Conservation (phyloP, 768 basidiomycete species). For the Leccinum olivaceopallidum region DNA sequence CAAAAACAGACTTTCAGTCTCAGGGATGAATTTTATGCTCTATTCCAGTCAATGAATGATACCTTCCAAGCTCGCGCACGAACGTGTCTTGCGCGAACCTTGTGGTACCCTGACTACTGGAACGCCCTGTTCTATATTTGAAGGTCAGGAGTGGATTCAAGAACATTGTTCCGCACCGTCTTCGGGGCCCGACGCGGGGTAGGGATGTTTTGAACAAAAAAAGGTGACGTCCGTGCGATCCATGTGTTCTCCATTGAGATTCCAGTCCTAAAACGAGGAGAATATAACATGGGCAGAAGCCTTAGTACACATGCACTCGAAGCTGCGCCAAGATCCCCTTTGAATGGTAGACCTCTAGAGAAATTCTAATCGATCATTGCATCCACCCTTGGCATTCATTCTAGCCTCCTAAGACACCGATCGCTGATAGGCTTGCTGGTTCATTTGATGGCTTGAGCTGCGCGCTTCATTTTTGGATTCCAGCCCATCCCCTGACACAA, state of each 20-base stretch:
- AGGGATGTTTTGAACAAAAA: neutral
- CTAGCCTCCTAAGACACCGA: neutral
- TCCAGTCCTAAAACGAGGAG: neutral
- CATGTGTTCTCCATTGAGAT: neutral
- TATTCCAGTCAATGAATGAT: neutral
- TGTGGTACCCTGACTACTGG: neutral
- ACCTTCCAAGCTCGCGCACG: neutral
- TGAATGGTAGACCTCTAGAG: neutral
- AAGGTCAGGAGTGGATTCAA: neutral
- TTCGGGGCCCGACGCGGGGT: neutral
- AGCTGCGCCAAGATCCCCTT: neutral
- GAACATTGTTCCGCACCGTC: neutral
- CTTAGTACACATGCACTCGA: too few relatives aligned
- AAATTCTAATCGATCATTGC: neutral
- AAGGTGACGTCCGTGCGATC: neutral
- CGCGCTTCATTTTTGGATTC: neutral
- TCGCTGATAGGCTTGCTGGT: neutral
- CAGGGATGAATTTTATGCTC: neutral
- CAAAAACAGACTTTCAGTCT: neutral
- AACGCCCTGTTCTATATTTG: neutral
- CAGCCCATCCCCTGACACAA: neutral
- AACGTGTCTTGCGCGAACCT: slow-evolving; percentile 11
- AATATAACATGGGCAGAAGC: neutral
- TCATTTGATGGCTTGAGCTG: neutral
- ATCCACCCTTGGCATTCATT: neutral